Conservation (phyloP, 768 basidiomycete species). For the Serpula lacrymans region DNA sequence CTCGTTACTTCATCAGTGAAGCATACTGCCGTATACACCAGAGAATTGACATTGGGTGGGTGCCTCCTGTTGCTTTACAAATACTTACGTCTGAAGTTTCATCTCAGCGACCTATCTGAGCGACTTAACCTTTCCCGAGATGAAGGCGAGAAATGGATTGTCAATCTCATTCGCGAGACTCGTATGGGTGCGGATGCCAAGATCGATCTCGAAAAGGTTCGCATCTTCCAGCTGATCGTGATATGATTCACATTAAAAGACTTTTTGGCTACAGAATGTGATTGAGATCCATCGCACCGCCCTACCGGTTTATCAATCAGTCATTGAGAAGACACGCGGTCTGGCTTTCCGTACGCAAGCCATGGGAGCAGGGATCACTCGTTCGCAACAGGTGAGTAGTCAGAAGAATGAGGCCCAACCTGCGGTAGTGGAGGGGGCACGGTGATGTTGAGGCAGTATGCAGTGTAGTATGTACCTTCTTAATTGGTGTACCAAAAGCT, state of each 20-base stretch:
- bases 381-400: slow-evolving; percentile 26
- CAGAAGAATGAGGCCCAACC: slow-evolving; percentile 29
- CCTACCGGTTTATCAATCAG: slow-evolving; percentile 85
- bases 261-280: slow-evolving; percentile 65
- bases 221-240: slow-evolving; percentile 9
- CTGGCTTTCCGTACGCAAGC: slow-evolving; percentile 90
- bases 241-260: neutral
- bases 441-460: slow-evolving; percentile 10
- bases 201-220: slow-evolving; percentile 93
- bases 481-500: too few species aligned
- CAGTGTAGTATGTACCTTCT: slow-evolving; percentile 9
- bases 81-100: neutral
- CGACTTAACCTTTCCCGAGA: slow-evolving; percentile 90
- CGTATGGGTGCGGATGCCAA: slow-evolving; percentile 96
- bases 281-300: slow-evolving; percentile 93
- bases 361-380: slow-evolving; percentile 71
- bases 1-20: slow-evolving; percentile 93
- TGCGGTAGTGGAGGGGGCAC: slow-evolving; percentile 21
- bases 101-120: slow-evolving; percentile 79
- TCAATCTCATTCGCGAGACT: slow-evolving; percentile 97
- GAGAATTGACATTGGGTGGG: slow-evolving; percentile 81
- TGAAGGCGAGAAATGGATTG: slow-evolving; percentile 99
- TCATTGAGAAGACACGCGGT: slow-evolving; percentile 95
- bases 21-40: slow-evolving; percentile 98
- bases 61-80: slow-evolving; percentile 3